Percentiles rank a stretch among this genome's conserved stretches.
These are phyloP conservation scores for Cercospora sojina DNA, from an alignment of 2,329 filamentous ascomycete genomes.

Conservation along the genomic window DNA sequence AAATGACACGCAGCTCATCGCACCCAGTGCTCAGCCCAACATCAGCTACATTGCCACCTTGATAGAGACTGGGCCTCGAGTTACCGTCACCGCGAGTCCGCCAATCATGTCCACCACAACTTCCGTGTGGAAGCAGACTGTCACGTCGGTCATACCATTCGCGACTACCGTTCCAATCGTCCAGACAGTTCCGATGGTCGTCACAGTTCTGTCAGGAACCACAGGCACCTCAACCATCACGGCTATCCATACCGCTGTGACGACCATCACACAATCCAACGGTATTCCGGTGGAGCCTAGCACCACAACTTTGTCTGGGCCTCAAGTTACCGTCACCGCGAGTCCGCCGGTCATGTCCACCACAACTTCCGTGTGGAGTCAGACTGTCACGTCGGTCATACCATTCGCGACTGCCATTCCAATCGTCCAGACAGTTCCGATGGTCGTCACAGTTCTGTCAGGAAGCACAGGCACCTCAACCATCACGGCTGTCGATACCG, in stretches of 20 bases:
- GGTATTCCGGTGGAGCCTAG: background rate
- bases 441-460: constrained; percentile 22
- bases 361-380: constrained; percentile 12
- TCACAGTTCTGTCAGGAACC: constrained; percentile 19
- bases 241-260: background rate
- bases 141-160: constrained; percentile 15
- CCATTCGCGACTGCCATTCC: constrained; percentile 18
- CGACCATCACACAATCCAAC: background rate
- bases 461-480: constrained; percentile 11
- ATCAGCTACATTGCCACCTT: constrained; percentile 16
- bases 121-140: constrained; percentile 10
- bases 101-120: constrained; percentile 2
- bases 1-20: constrained; percentile 9
- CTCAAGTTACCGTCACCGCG: constrained; percentile 1
- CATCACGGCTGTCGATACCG: background rate
- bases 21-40: constrained; percentile 5
- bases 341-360: background rate
- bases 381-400: constrained; percentile 13
- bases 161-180: constrained; percentile 17
- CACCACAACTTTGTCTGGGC: background rate
- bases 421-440: constrained; percentile 14
- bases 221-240: constrained; percentile 5
- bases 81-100: constrained; percentile 5
- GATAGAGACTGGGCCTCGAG: constrained; percentile 13
- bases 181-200: constrained; percentile 19